phyloP scores from a whole-genome alignment of 768 basidiomycete genomes.

The Cyclocybe cylindracea region DNA sequence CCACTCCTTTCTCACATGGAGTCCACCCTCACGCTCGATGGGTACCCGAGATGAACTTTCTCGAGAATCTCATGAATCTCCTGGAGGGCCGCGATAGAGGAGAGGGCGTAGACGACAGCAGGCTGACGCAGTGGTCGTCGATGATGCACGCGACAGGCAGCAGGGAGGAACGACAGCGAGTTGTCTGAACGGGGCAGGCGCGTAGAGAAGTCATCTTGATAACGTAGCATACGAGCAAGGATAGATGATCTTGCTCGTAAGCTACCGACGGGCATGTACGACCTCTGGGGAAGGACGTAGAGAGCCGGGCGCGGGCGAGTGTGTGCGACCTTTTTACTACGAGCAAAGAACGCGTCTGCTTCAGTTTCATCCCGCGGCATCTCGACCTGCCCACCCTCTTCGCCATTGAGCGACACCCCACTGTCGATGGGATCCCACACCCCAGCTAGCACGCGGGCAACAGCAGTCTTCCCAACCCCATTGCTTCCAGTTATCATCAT shows the following conservation, averaged over 20 bases:
- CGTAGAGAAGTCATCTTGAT: constrained; percentile 15
- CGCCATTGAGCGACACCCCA: background rate
- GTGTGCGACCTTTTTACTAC: constrained; percentile 7
- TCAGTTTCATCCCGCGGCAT: constrained; percentile 25
- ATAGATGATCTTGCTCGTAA: constrained; percentile 95
- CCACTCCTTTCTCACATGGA: constrained; percentile 92
- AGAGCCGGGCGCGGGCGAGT: constrained; percentile 51
- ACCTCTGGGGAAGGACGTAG: constrained; percentile 90
- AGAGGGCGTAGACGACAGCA: background rate
- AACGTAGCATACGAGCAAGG: constrained; percentile 84
- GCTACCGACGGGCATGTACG: constrained; percentile 89
- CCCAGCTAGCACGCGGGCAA: constrained; percentile 86
- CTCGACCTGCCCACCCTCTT: constrained; percentile 9
- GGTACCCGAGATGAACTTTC: constrained; percentile 80
- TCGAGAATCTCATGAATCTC: constrained; percentile 80
- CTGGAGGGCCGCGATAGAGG: constrained; percentile 44
- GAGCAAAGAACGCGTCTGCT: constrained; percentile 18
- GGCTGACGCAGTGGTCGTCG: constrained; percentile 5
- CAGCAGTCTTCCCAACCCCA: constrained; percentile 89
- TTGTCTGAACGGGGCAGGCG: background rate
- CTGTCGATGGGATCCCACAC: constrained; percentile 72
- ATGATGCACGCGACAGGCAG: constrained; percentile 4
- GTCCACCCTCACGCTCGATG: constrained; percentile 86
- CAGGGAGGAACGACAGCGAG: constrained; percentile 7
- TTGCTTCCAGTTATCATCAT: constrained; percentile 93